Conservation (phyloP, 1,284 basidiomycete species). For the Neonothopanus nambi region DNA sequence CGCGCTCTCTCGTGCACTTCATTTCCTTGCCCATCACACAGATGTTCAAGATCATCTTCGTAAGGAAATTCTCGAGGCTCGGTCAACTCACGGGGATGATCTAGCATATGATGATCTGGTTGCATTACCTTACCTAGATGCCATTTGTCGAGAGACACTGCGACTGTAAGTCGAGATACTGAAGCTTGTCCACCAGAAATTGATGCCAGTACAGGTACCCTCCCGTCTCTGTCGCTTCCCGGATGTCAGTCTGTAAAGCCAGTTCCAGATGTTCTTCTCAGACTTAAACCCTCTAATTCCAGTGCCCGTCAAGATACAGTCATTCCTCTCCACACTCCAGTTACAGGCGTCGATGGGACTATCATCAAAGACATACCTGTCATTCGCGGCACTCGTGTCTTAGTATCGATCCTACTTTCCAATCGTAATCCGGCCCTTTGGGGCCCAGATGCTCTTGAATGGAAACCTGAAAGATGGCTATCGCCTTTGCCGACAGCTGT, state of each 20-base stretch:
- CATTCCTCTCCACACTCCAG: slow-evolving; percentile 22
- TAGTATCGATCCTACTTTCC: slow-evolving; percentile 26
- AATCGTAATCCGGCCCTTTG: slow-evolving; percentile 33
- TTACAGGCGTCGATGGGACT: slow-evolving; percentile 26
- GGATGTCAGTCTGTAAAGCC: slow-evolving; percentile 1
- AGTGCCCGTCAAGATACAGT: slow-evolving; percentile 22
- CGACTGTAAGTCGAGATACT: slow-evolving; percentile 24
- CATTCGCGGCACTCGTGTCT: slow-evolving; percentile 24
- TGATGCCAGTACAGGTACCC: slow-evolving; percentile 38
- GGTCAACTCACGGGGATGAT: slow-evolving; percentile 13
- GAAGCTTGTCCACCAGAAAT: slow-evolving; percentile 32
- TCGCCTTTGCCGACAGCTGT: slow-evolving; percentile 25
- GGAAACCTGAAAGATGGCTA: slow-evolving; percentile 37
- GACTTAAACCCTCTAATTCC: no score
- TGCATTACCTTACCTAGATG: slow-evolving; percentile 35
- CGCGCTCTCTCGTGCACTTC: slow-evolving; percentile 1
- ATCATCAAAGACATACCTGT: slow-evolving; percentile 26
- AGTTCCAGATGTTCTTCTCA: slow-evolving; percentile 25
- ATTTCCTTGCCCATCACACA: background rate
- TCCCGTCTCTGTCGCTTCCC: slow-evolving; percentile 18
- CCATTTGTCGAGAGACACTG: slow-evolving; percentile 35
- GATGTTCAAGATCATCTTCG: slow-evolving; percentile 2
- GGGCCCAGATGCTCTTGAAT: slow-evolving; percentile 34
- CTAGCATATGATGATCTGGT: slow-evolving; percentile 30
- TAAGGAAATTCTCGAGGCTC: slow-evolving; percentile 13